A percentile compares a stretch with the other conserved stretches of the same genome.
Conservation (phyloP, 2,329 filamentous ascomycete genomes). For the Colletotrichum euphorbiae region DNA sequence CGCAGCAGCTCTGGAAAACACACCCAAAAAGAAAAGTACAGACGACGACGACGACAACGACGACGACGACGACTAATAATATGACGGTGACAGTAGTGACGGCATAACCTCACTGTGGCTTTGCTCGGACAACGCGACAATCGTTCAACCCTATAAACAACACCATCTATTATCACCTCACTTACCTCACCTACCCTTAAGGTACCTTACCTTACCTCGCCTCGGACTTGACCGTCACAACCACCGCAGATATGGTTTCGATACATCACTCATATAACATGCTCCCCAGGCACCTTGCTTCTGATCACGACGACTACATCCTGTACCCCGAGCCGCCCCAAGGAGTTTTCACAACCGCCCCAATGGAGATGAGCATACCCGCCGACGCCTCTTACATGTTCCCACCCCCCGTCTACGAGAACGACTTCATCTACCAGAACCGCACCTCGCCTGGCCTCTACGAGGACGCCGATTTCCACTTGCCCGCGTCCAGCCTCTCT, state of each 20-base stretch:
- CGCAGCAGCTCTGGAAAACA: constrained; percentile 14
- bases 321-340: constrained; percentile 61
- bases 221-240: background rate
- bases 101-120: constrained; percentile 36
- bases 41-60: constrained; percentile 23
- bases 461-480: constrained; percentile 63
- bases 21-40: constrained; percentile 11
- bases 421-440: constrained; percentile 58
- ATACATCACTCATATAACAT: constrained; percentile 45
- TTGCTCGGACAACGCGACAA: constrained; percentile 36
- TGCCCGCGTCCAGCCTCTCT: constrained; percentile 69
- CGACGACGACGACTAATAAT: constrained; percentile 24
- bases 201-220: background rate
- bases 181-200: too few species aligned
- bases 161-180: constrained; percentile 5
- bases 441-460: constrained; percentile 62
- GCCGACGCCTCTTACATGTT: constrained; percentile 59
- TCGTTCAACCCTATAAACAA: constrained; percentile 10
- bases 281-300: constrained; percentile 42
- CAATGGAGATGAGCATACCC: constrained; percentile 61
- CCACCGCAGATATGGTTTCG: constrained; percentile 41
- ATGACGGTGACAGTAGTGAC: constrained; percentile 27
- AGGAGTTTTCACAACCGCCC: constrained; percentile 53
- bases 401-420: constrained; percentile 59
- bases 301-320: constrained; percentile 54